Percentiles rank a stretch among this genome's conserved stretches.
phyloP scores from a whole-genome alignment of 2,329 filamentous ascomycete genomes.

The Cercospora sesami region DNA sequence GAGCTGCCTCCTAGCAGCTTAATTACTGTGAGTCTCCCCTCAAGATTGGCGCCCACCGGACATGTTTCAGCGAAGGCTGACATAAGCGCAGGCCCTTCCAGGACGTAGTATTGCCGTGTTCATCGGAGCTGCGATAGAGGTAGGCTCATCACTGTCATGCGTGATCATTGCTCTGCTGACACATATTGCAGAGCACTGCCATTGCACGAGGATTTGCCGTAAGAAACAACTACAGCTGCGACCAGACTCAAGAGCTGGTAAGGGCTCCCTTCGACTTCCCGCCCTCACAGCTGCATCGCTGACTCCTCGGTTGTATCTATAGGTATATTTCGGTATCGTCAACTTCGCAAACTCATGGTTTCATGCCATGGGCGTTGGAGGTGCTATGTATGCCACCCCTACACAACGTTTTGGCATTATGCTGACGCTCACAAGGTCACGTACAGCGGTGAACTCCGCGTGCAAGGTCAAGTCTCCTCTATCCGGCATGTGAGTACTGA shows the following conservation, averaged over 20 bases:
- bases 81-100: slow-evolving; percentile 47
- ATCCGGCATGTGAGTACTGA: slow-evolving; percentile 49
- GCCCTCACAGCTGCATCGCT: not conserved
- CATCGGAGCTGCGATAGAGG: slow-evolving; percentile 60
- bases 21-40: slow-evolving; percentile 39
- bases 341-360: slow-evolving; percentile 61
- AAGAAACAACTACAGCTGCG: slow-evolving; percentile 62
- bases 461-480: slow-evolving; percentile 63
- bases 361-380: slow-evolving; percentile 64
- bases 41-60: not conserved
- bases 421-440: slow-evolving; percentile 41
- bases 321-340: slow-evolving; percentile 55
- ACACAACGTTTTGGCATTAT: not conserved
- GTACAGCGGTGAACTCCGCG: slow-evolving; percentile 66
- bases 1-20: slow-evolving; percentile 51
- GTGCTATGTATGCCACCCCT: slow-evolving; percentile 53
- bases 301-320: not conserved
- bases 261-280: not conserved
- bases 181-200: slow-evolving; percentile 38
- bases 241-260: slow-evolving; percentile 64
- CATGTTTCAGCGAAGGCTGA: not conserved
- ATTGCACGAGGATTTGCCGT: slow-evolving; percentile 65
- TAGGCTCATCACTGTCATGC: too few relatives aligned
- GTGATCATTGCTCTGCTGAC: not conserved
- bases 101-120: slow-evolving; percentile 60